Percentiles rank a stretch among this genome's conserved stretches.
Evolutionary conservation across 129 eudicot genomes (phyloP).

Genomic region (Centaurea solstitialis): DNA sequence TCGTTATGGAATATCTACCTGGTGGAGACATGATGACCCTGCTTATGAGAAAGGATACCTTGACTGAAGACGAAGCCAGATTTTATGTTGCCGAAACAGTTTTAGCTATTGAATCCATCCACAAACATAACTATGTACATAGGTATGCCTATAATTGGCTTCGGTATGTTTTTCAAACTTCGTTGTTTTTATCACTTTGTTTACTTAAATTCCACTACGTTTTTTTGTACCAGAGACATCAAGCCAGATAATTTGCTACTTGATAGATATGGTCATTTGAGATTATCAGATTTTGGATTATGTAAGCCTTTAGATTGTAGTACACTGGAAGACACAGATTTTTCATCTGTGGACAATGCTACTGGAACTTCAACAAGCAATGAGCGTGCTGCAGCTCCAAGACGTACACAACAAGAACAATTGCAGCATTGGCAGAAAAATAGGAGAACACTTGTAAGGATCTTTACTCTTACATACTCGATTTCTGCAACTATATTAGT

Average conservation of each 20-base stretch:
- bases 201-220: conserved; percentile 8
- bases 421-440: conserved; percentile 96
- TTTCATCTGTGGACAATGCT: conserved; percentile 45
- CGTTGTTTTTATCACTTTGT: neutral
- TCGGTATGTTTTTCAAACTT: conserved; percentile 1
- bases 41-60: conserved; percentile 88
- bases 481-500: neutral
- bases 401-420: conserved; percentile 89
- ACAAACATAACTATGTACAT: conserved; percentile 84
- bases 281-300: conserved; percentile 90
- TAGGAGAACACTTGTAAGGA: conserved; percentile 80
- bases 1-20: conserved; percentile 95
- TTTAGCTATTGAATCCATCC: conserved; percentile 93
- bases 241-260: conserved; percentile 95
- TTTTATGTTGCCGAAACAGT: conserved; percentile 93
- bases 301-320: conserved; percentile 96
- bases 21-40: conserved; percentile 99
- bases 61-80: conserved; percentile 83
- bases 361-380: conserved; percentile 48
- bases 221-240: conserved; percentile 68
- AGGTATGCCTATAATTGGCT: conserved; percentile 42
- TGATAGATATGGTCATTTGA: conserved; percentile 85
- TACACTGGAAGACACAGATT: conserved; percentile 77
- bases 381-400: conserved; percentile 56
- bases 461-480: conserved; percentile 1